phyloP scores from a whole-genome alignment of 108 stramenopile genomes.

The Nitzschia inconspicua region DNA sequence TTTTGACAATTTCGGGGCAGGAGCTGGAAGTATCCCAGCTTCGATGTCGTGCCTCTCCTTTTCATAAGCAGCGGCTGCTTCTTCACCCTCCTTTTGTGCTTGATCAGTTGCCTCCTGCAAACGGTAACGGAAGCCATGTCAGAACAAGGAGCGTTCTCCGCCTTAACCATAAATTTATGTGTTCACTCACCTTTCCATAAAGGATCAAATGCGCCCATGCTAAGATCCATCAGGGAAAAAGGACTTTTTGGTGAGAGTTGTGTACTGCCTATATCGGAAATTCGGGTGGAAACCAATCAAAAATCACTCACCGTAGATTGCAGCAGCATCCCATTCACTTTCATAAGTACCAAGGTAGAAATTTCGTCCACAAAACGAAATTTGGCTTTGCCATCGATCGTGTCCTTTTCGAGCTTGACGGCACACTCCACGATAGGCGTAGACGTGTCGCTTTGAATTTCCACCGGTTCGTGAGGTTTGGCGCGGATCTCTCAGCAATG shows the following conservation, averaged over 20 bases:
- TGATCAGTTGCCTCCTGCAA: conserved; percentile 81
- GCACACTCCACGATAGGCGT: conserved; percentile 87
- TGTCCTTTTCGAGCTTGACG: conserved; percentile 87
- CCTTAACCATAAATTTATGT: no score
- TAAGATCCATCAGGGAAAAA: not conserved
- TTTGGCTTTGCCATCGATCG: conserved; percentile 90
- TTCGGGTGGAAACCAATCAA: not conserved
- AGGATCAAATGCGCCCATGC: conserved; percentile 85
- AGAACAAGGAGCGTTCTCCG: no score
- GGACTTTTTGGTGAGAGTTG: not conserved
- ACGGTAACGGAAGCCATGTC: no score
- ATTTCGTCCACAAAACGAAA: conserved; percentile 81
- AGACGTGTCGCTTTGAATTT: conserved; percentile 83
- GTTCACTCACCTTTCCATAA: no score
- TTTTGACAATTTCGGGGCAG: conserved; percentile 50
- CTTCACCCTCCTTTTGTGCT: conserved; percentile 86
- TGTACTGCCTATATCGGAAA: not conserved
- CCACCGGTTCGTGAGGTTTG: conserved; percentile 83
- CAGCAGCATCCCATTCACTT: conserved; percentile 90
- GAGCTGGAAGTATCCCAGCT: conserved; percentile 55
- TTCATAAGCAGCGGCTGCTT: conserved; percentile 83
- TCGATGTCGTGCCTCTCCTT: conserved; percentile 75
- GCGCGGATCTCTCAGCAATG: conserved; percentile 80
- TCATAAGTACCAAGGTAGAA: conserved; percentile 90
- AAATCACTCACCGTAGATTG: conserved; percentile 54